Conservation (phyloP, 345 rosid genomes). For the Eucalyptus sp. region DNA sequence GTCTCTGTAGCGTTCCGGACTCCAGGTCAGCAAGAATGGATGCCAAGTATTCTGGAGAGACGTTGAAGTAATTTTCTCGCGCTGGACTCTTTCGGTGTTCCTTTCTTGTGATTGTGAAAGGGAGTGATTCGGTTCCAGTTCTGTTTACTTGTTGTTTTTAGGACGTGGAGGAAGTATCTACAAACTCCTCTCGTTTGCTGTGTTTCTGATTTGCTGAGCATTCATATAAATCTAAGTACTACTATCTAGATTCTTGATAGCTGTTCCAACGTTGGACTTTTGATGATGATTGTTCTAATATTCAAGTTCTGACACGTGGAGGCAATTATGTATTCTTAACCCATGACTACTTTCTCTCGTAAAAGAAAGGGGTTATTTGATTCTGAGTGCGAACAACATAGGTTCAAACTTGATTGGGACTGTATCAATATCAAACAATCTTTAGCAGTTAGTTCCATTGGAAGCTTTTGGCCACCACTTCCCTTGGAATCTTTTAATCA, state of each 20-base stretch:
- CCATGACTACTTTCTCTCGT: background rate
- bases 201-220: background rate
- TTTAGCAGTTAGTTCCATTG: background rate
- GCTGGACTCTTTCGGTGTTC: background rate
- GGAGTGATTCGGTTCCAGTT: background rate
- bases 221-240: background rate
- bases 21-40: background rate
- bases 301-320: background rate
- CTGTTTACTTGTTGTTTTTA: background rate
- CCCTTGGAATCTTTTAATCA: background rate
- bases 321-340: background rate
- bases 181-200: background rate
- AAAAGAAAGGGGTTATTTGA: background rate
- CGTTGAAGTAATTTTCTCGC: background rate
- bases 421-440: background rate
- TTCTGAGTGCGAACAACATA: background rate
- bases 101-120: background rate
- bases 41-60: background rate
- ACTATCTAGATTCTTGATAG: background rate
- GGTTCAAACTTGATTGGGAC: background rate
- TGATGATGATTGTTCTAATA: background rate
- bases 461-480: background rate
- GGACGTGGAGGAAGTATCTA: background rate
- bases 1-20: background rate
- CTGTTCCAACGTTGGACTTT: background rate